Conservation (phyloP, 306 rosid species). For the Rosa lucieae region DNA sequence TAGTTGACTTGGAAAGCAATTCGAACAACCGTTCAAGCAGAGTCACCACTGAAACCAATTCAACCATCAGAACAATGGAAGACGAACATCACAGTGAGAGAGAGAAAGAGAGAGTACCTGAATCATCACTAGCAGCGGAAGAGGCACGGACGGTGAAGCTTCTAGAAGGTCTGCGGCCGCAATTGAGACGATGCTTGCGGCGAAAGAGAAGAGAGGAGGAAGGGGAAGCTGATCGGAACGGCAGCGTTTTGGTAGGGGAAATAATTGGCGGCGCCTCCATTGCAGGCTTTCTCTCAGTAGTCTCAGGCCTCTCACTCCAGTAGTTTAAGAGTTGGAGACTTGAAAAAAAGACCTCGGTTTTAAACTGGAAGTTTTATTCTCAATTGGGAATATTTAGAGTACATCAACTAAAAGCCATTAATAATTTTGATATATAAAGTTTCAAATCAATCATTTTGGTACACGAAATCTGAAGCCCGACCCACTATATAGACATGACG, state of each 20-base stretch:
- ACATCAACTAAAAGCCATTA: too few relatives aligned
- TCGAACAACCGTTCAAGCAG: too few relatives aligned
- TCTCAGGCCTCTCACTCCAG: not conserved
- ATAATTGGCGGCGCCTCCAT: constrained; percentile 78
- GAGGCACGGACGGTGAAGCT: constrained; percentile 73
- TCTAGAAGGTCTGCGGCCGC: constrained; percentile 24
- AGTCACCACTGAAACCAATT: constrained; percentile 61
- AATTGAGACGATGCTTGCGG: constrained; percentile 32
- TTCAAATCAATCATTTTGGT: too few relatives aligned
- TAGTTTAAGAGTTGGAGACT: too few relatives aligned
- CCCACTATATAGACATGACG: too few relatives aligned
- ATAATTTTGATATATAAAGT: too few relatives aligned
- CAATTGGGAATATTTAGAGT: too few relatives aligned
- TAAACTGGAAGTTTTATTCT: too few relatives aligned
- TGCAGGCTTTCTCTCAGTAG: constrained; percentile 2
- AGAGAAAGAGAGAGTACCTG: constrained; percentile 47
- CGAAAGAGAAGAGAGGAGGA: constrained; percentile 50
- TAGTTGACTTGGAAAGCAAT: too few relatives aligned
- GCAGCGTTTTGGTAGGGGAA: constrained; percentile 19
- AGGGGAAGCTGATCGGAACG: constrained; percentile 36
- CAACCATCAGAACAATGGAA: not conserved
- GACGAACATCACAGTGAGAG: not conserved
- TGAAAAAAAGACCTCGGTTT: too few relatives aligned
- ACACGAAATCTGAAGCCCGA: too few relatives aligned
- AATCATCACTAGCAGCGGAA: constrained; percentile 49